These are phyloP conservation scores for Mycena galericulata DNA, from an alignment of 768 basidiomycete genomes.

Conservation along the genomic window DNA sequence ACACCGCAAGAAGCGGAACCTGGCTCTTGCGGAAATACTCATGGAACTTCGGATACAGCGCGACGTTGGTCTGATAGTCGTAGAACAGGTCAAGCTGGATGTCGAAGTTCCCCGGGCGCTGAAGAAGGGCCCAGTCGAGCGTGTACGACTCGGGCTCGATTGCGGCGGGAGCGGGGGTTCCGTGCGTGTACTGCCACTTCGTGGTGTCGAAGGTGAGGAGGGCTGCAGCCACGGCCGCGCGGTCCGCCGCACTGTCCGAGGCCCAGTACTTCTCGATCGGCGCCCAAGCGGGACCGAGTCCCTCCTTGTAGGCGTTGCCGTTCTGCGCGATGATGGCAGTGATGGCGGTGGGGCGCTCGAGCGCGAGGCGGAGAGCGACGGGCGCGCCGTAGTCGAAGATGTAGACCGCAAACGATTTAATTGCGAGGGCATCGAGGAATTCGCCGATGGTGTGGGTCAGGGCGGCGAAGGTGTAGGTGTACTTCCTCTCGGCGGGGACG, in stretches of 20 bases:
- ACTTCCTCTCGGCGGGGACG: conserved; percentile 50
- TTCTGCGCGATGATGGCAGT: conserved; percentile 61
- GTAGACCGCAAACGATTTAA: conserved; percentile 58
- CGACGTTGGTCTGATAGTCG: conserved; percentile 55
- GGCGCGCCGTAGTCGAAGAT: conserved; percentile 64
- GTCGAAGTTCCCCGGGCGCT: conserved; percentile 53
- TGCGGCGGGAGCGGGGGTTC: conserved; percentile 48
- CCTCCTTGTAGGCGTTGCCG: conserved; percentile 62
- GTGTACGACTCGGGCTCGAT: conserved; percentile 53
- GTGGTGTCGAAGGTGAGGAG: conserved; percentile 46
- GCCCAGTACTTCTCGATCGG: conserved; percentile 49
- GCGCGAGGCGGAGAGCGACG: conserved; percentile 50
- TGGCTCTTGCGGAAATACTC: conserved; percentile 53
- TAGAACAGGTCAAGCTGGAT: conserved; percentile 59
- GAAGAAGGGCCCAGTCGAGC: conserved; percentile 56
- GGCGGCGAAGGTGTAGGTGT: conserved; percentile 56
- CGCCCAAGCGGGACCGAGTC: conserved; percentile 56
- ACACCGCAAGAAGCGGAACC: conserved; percentile 58
- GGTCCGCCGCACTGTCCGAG: conserved; percentile 40
- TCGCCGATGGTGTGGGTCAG: conserved; percentile 52
- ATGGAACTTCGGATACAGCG: conserved; percentile 61
- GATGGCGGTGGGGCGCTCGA: conserved; percentile 54
- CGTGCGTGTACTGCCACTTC: conserved; percentile 53
- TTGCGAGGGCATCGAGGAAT: conserved; percentile 53
- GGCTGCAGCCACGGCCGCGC: conserved; percentile 38